Percentiles rank a stretch among this genome's conserved stretches.
Conservation (phyloP, 495 filamentous ascomycete species). For the Eremomyces bilateralis region DNA sequence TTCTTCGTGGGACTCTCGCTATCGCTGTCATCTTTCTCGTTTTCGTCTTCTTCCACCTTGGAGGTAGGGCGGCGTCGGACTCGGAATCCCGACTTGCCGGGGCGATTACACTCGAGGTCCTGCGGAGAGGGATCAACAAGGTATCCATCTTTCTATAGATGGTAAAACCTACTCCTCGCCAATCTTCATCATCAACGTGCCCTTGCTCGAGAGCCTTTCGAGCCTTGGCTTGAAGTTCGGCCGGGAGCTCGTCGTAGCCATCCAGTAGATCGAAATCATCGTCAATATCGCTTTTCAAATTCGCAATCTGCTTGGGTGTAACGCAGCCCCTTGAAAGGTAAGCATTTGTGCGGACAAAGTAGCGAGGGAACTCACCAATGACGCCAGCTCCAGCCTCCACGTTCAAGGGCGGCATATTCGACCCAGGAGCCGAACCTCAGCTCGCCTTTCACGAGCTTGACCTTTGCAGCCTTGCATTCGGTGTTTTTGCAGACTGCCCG, state of each 20-base stretch:
- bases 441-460: constrained; percentile 59
- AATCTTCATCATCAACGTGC: constrained; percentile 56
- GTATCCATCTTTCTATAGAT: not conserved
- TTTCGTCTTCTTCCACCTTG: constrained; percentile 16
- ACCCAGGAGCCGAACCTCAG: constrained; percentile 51
- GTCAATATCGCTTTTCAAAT: constrained; percentile 33
- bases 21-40: constrained; percentile 9
- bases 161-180: constrained; percentile 41
- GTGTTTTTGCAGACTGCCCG: constrained; percentile 48
- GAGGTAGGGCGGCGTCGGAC: constrained; percentile 22
- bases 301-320: constrained; percentile 38
- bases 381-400: constrained; percentile 39
- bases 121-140: constrained; percentile 23
- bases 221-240: constrained; percentile 40
- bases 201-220: constrained; percentile 38
- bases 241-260: constrained; percentile 48
- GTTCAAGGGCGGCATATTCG: constrained; percentile 23
- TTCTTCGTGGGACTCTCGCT: constrained; percentile 4
- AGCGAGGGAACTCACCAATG: constrained; percentile 42
- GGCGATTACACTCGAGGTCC: constrained; percentile 47
- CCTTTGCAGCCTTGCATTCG: constrained; percentile 36
- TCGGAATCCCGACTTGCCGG: constrained; percentile 39
- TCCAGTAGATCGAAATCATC: constrained; percentile 60
- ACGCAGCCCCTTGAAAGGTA: constrained; percentile 46
- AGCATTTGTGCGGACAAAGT: not conserved